Evolutionary conservation across 306 rosid species (phyloP).

Genomic region (Pachyrhizus erosus): DNA sequence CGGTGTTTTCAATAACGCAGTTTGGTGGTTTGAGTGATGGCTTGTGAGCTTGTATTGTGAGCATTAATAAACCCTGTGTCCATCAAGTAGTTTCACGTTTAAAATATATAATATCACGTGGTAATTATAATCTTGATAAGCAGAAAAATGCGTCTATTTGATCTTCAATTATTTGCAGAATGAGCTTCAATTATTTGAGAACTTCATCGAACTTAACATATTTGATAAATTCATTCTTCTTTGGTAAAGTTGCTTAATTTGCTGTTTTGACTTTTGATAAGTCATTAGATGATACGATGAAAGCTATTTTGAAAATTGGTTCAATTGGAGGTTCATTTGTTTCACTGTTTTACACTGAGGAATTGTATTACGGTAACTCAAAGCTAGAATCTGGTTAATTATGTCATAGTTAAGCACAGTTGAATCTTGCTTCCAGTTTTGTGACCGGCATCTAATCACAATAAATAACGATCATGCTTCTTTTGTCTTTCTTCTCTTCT

Average conservation of each 20-base stretch:
- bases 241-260: background rate
- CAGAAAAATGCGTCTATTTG: background rate
- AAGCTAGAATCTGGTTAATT: background rate
- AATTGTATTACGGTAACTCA: background rate
- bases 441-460: conserved; percentile 21
- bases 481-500: conserved; percentile 25
- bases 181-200: background rate
- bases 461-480: conserved; percentile 3
- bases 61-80: conserved; percentile 70
- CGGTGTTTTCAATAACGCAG: conserved; percentile 49
- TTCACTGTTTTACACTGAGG: background rate
- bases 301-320: background rate
- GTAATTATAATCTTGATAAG: conserved; percentile 15
- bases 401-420: background rate
- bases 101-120: background rate
- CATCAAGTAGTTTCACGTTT: conserved; percentile 29
- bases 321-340: background rate
- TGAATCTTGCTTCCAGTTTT: conserved; percentile 21
- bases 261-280: conserved; percentile 3
- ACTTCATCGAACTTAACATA: background rate
- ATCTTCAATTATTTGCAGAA: background rate
- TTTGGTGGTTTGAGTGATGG: conserved; percentile 70
- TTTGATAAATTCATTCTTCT: conserved; percentile 13
- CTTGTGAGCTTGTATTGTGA: conserved; percentile 74
- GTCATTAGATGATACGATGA: background rate